A percentile compares a stretch with the other conserved stretches of the same genome.
Conservation (phyloP, 768 basidiomycete genomes). For the Rhodotorula toruloides region DNA sequence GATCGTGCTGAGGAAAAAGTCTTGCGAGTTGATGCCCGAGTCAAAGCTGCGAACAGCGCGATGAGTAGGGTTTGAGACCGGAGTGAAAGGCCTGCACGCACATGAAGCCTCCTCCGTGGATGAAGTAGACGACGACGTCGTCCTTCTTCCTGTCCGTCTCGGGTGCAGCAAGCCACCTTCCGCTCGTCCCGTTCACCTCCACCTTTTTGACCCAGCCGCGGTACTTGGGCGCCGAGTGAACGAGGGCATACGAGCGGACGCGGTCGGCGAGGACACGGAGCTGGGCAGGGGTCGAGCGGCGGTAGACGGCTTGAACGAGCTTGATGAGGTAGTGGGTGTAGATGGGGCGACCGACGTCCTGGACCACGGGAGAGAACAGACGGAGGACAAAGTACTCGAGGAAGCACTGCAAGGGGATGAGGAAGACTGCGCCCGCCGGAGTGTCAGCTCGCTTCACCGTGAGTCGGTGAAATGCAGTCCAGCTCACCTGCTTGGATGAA, state of each 20-base stretch:
- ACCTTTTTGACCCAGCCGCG: slow-evolving; percentile 14
- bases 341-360: slow-evolving; percentile 2
- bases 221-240: background rate
- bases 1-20: slow-evolving; percentile 6
- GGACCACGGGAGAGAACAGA: background rate
- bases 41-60: background rate
- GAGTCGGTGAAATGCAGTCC: background rate
- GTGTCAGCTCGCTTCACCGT: background rate
- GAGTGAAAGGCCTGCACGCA: background rate
- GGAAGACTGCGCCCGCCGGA: background rate
- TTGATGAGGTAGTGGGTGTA: background rate
- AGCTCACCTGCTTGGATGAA: background rate
- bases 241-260: slow-evolving; percentile 6
- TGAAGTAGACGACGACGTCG: slow-evolving; percentile 26
- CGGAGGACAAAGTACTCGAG: slow-evolving; percentile 9
- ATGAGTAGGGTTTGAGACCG: too few species aligned
- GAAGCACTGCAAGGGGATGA: slow-evolving; percentile 10
- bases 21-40: slow-evolving; percentile 15
- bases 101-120: slow-evolving; percentile 21
- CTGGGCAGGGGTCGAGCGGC: background rate
- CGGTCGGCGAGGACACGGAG: slow-evolving; percentile 19
- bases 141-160: slow-evolving; percentile 12
- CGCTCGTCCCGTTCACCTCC: slow-evolving; percentile 18
- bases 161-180: slow-evolving; percentile 27
- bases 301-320: slow-evolving; percentile 17